Evolutionary conservation across 2,329 filamentous ascomycete species (phyloP), one percentile per base, ranked within the genome.

Genomic region (Monascus ruber): DNA sequence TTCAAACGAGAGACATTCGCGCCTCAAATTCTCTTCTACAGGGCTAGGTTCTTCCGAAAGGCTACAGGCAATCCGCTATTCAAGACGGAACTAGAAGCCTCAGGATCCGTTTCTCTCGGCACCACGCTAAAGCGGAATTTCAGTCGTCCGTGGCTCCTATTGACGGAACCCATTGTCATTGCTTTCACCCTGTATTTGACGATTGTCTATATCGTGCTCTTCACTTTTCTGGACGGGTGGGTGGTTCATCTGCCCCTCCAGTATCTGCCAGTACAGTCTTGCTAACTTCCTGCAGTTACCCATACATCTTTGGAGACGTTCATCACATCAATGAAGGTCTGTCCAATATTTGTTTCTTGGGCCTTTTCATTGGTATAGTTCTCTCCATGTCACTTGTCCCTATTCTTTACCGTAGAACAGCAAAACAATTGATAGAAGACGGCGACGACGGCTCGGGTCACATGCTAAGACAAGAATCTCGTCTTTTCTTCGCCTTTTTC

Each of bases 401-500:
- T 0, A 41, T 68, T 2, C 55, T 74, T 24, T 70, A 71, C 46
- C 55, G 49, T 9, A 65, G 62, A 59, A 65, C 69, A 1, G 65
- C 68, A 37, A 48, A 50, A 9, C 63, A 69, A 27, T 65, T 73
- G 5, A 53, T 56, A 26, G 56, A 64, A 31, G 62, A 68, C 5
- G 49, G 62, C 37, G 62, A 63, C 17, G 35, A 59, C 33, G 65
- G 61, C 5, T 59, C 35, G n/a, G 35, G 35, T 63, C 1, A 53
- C 50, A 4, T 46, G 50, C 5, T 53, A 73, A 5, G 66, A 3
- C 73, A 73, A 0, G 75, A 79, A 41, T 71, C 73, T 33, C 60
- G 74, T 4, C 59, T 79, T 1, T 76, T 66, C 65, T 74, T 68
- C 36, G 65, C 67, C 4, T 77, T 77, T 56, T 52, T 74, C 1